These are phyloP conservation scores for Penicillium alfredii DNA, from an alignment of 495 filamentous ascomycete genomes.

Conservation along the genomic window DNA sequence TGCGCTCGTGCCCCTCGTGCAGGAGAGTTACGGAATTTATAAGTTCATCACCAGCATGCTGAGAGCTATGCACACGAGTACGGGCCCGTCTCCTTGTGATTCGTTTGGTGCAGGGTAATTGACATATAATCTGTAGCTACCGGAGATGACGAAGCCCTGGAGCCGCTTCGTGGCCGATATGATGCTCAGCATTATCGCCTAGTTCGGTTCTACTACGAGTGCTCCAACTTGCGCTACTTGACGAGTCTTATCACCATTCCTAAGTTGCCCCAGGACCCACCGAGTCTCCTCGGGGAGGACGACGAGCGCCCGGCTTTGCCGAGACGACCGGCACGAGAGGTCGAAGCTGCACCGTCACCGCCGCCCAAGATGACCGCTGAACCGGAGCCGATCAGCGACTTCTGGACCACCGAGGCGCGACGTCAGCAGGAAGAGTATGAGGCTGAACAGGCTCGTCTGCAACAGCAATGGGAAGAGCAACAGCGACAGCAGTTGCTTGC, in stretches of 20 bases:
- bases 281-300: slow-evolving; percentile 77
- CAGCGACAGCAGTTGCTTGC: slow-evolving; percentile 78
- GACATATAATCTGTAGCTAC: slow-evolving; percentile 53
- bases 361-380: slow-evolving; percentile 64
- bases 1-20: slow-evolving; percentile 84
- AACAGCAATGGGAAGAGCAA: slow-evolving; percentile 69
- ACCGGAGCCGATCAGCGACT: slow-evolving; percentile 92
- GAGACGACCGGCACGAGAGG: slow-evolving; percentile 63
- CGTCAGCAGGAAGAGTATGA: slow-evolving; percentile 91
- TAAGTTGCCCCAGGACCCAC: slow-evolving; percentile 90
- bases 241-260: slow-evolving; percentile 95
- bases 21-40: slow-evolving; percentile 98
- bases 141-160: slow-evolving; percentile 91
- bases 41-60: slow-evolving; percentile 95
- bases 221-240: slow-evolving; percentile 92
- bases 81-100: slow-evolving; percentile 15
- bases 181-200: slow-evolving; percentile 93
- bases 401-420: slow-evolving; percentile 90
- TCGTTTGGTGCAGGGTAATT: slow-evolving; percentile 6
- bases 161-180: slow-evolving; percentile 79
- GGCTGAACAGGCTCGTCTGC: slow-evolving; percentile 80
- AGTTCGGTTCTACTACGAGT: slow-evolving; percentile 98
- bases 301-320: slow-evolving; percentile 80
- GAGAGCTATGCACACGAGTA: slow-evolving; percentile 93
- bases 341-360: slow-evolving; percentile 54